These are phyloP conservation scores for Naganishia cerealis DNA, from an alignment of 1,284 basidiomycete genomes.

Conservation along the genomic window DNA sequence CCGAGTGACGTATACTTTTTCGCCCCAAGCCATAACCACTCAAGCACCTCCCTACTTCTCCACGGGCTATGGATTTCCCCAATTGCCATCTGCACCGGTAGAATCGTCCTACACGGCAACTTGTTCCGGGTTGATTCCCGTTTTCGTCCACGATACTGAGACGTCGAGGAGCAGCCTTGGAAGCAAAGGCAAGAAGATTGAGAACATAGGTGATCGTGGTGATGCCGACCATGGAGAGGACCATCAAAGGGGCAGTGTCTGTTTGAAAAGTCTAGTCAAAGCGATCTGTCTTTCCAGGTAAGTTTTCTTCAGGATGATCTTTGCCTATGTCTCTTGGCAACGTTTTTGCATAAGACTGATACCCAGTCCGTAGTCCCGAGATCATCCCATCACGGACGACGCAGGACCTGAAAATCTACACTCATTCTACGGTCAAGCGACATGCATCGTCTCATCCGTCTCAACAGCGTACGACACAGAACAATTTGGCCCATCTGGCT, in stretches of 20 bases:
- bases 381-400: slow-evolving; percentile 14
- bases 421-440: neutral
- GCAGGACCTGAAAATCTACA: slow-evolving; percentile 16
- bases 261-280: slow-evolving; percentile 21
- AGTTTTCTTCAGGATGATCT: neutral
- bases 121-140: slow-evolving; percentile 6
- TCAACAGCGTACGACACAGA: neutral
- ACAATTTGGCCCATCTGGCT: neutral
- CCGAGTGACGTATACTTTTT: slow-evolving; percentile 15
- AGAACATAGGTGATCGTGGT: neutral
- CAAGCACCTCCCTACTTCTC: slow-evolving; percentile 3
- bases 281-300: slow-evolving; percentile 23
- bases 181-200: neutral
- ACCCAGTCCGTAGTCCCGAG: neutral
- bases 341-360: neutral
- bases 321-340: neutral
- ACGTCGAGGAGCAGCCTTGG: neutral
- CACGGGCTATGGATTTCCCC: slow-evolving; percentile 7
- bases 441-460: neutral
- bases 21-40: neutral
- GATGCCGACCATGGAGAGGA: neutral
- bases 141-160: slow-evolving; percentile 19
- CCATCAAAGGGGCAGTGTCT: slow-evolving; percentile 2
- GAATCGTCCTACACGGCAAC: slow-evolving; percentile 16
- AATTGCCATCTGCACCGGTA: neutral